These are phyloP conservation scores for Aspergillus spinulosporus DNA, from an alignment of 2,329 filamentous ascomycete genomes.

Conservation along the genomic window DNA sequence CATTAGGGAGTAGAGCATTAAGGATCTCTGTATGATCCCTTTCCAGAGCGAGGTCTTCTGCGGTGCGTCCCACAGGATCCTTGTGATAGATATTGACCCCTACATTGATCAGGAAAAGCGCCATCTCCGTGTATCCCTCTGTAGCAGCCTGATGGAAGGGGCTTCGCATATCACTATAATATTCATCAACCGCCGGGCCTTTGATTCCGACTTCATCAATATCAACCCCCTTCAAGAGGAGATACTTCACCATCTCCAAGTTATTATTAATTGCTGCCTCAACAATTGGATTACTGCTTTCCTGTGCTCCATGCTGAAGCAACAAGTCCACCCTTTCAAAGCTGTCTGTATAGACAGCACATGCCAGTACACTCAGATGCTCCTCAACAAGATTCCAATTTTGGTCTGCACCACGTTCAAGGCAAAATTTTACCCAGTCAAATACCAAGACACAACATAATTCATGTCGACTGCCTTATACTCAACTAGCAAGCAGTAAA, in stretches of 20 bases:
- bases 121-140: not conserved
- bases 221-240: constrained; percentile 10
- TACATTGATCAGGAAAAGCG: not conserved
- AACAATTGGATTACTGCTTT: constrained; percentile 5
- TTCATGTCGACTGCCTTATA: constrained; percentile 2
- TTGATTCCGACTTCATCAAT: constrained; percentile 7
- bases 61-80: too few species aligned
- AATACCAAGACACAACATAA: constrained; percentile 5
- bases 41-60: too few species aligned
- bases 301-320: constrained; percentile 5
- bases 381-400: constrained; percentile 5
- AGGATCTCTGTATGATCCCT: too few species aligned
- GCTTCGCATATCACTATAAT: constrained; percentile 2
- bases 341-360: not conserved
- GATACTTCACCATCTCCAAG: constrained; percentile 3
- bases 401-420: constrained; percentile 9
- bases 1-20: too few species aligned
- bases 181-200: constrained; percentile 3
- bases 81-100: too few species aligned
- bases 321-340: constrained; percentile 2
- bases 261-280: not conserved
- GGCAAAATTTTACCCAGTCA: constrained; percentile 12
- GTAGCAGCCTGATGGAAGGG: constrained; percentile 8
- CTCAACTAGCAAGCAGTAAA: constrained; percentile 6
- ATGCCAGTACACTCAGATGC: constrained; percentile 1